phyloP scores from a whole-genome alignment of 768 basidiomycete species.

The Pleurotus citrinopileatus region DNA sequence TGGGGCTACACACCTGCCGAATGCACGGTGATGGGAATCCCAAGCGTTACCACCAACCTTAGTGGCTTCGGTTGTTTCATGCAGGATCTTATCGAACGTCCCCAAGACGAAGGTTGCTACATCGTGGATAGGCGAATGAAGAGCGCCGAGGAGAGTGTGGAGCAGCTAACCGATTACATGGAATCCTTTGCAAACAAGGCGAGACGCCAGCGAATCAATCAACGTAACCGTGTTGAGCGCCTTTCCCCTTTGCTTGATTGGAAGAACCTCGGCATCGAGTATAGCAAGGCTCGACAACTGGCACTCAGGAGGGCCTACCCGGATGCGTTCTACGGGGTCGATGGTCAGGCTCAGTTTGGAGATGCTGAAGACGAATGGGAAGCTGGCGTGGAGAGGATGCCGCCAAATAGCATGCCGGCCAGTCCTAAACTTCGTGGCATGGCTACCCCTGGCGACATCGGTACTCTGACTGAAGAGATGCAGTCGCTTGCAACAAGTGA shows the following conservation, averaged over 20 bases:
- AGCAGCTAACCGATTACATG: slow-evolving; percentile 75
- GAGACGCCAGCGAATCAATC: slow-evolving; percentile 96
- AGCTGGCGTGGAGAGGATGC: slow-evolving; percentile 64
- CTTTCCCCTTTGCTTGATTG: slow-evolving; percentile 92
- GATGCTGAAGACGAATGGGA: slow-evolving; percentile 46
- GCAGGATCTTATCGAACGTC: slow-evolving; percentile 95
- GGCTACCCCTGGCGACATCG: slow-evolving; percentile 93
- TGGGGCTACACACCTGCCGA: slow-evolving; percentile 98
- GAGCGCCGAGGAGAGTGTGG: slow-evolving; percentile 89
- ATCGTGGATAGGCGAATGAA: slow-evolving; percentile 92
- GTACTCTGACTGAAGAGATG: slow-evolving; percentile 93
- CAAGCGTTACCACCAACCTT: slow-evolving; percentile 94
- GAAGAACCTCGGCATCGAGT: slow-evolving; percentile 98
- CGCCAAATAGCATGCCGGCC: slow-evolving; percentile 77
- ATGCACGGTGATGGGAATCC: slow-evolving; percentile 99
- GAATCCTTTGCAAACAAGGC: slow-evolving; percentile 77
- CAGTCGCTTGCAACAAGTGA: slow-evolving; percentile 83
- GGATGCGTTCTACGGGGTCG: slow-evolving; percentile 76
- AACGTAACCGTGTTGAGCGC: slow-evolving; percentile 96
- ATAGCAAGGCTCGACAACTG: slow-evolving; percentile 91
- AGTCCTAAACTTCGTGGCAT: slow-evolving; percentile 83
- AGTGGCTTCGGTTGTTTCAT: slow-evolving; percentile 99
- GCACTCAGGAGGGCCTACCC: slow-evolving; percentile 93
- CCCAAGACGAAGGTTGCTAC: slow-evolving; percentile 94
- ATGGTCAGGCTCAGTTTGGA: slow-evolving; percentile 41